Evolutionary conservation across 768 basidiomycete genomes (phyloP).

Genomic region (Astraeus odoratus): DNA sequence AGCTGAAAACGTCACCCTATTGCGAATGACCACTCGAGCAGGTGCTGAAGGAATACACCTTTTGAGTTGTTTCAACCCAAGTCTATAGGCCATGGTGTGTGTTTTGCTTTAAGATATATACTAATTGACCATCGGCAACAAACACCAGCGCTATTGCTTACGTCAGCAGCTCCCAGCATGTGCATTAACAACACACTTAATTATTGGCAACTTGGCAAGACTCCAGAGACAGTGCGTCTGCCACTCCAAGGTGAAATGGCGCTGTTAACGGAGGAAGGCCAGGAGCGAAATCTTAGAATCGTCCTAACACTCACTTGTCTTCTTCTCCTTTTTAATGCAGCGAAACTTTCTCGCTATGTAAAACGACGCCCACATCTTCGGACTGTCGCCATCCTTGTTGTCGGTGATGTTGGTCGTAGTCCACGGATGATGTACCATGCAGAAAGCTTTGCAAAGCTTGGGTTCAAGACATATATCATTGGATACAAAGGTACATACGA

Average conservation of each 20-base stretch:
- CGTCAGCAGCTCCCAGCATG: no score
- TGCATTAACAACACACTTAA: no score
- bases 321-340: slow-evolving; percentile 9
- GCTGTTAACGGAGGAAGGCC: no score
- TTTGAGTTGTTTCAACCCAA: neutral
- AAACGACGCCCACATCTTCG: slow-evolving; percentile 35
- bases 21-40: no score
- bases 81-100: neutral
- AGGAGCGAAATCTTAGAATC: no score
- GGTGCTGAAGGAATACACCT: no score
- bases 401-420: slow-evolving; percentile 93
- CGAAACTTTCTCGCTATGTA: slow-evolving; percentile 13
- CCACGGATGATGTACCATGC: slow-evolving; percentile 99
- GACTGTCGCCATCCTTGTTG: slow-evolving; percentile 82
- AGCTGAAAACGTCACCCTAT: slow-evolving; percentile 30
- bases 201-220: no score
- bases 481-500: slow-evolving; percentile 73
- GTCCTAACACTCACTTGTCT: slow-evolving; percentile 4
- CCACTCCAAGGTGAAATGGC: no score
- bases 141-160: neutral
- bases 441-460: slow-evolving; percentile 78
- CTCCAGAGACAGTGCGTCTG: no score
- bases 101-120: neutral
- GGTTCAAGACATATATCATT: slow-evolving; percentile 72
- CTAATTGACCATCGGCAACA: neutral